phyloP scores from a whole-genome alignment of 2,329 filamentous ascomycete species.

The Paramyrothecium roridum region DNA sequence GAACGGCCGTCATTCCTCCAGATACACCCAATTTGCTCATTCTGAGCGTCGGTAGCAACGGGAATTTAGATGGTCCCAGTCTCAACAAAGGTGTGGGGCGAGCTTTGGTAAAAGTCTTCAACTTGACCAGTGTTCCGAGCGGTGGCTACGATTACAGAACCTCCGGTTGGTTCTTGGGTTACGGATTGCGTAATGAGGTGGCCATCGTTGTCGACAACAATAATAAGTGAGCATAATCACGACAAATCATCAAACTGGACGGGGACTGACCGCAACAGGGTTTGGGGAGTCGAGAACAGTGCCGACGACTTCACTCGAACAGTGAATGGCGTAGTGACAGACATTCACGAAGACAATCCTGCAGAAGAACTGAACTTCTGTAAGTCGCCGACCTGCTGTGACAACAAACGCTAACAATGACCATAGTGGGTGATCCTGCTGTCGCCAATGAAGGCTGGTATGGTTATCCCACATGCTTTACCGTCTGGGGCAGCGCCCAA shows the following conservation, averaged over 20 bases:
- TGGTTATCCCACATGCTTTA: conserved; percentile 61
- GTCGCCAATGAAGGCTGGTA: conserved; percentile 32
- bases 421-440: conserved; percentile 25
- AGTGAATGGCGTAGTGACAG: conserved; percentile 37
- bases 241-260: background rate
- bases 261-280: conserved; percentile 10
- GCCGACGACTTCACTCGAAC: conserved; percentile 51
- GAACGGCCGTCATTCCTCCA: conserved; percentile 32
- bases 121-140: conserved; percentile 30
- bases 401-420: background rate
- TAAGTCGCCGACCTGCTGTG: conserved; percentile 9
- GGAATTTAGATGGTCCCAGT: conserved; percentile 33
- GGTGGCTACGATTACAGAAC: conserved; percentile 34
- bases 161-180: conserved; percentile 34
- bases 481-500: conserved; percentile 45
- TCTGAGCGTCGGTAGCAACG: conserved; percentile 34
- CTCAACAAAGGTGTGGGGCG: conserved; percentile 21
- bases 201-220: conserved; percentile 51
- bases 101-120: conserved; percentile 40
- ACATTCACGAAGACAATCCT: conserved; percentile 60
- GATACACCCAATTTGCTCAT: conserved; percentile 32
- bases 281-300: conserved; percentile 50
- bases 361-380: conserved; percentile 65
- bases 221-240: conserved; percentile 12
- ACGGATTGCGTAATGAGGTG: conserved; percentile 58